phyloP scores from a whole-genome alignment of 768 basidiomycete species.

The Boletus tylopilopsis region DNA sequence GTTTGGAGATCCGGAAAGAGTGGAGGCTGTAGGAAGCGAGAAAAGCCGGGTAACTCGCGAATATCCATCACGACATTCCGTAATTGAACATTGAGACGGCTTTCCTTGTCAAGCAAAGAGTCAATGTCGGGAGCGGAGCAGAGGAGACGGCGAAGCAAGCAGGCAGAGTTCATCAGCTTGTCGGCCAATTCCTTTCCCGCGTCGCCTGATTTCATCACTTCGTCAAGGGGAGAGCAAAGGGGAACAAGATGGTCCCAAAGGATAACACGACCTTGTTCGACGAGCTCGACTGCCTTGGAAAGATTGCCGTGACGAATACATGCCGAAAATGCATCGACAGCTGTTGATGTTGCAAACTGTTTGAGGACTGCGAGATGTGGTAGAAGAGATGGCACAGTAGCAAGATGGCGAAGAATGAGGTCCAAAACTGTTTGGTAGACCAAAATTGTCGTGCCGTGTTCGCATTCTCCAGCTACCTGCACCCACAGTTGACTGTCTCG shows the following conservation, averaged over 20 bases:
- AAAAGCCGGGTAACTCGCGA: constrained; percentile 18
- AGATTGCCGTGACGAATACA: constrained; percentile 9
- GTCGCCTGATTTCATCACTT: not conserved
- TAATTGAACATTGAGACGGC: not conserved
- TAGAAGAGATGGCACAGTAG: not conserved
- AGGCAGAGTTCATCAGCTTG: not conserved
- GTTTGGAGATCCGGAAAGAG: constrained; percentile 12
- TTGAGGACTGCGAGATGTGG: constrained; percentile 1
- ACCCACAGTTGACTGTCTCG: not conserved
- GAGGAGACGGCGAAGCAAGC: constrained; percentile 1
- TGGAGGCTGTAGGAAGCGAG: constrained; percentile 26
- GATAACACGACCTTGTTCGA: constrained; percentile 4
- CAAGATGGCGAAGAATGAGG: constrained; percentile 2
- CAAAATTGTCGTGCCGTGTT: constrained; percentile 6
- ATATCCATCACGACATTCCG: constrained; percentile 11
- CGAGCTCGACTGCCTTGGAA: constrained; percentile 28
- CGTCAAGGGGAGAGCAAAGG: constrained; percentile 9
- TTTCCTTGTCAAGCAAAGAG: not conserved
- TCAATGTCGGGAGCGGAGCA: not conserved
- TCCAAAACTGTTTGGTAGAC: constrained; percentile 10
- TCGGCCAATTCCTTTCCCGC: not conserved
- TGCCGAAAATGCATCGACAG: constrained; percentile 6
- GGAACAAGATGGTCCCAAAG: not conserved
- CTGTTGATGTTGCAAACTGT: not conserved
- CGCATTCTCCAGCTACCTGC: constrained; percentile 1